Percentiles rank a stretch among this genome's conserved stretches.
Evolutionary conservation across 2,329 filamentous ascomycete species (phyloP).

Genomic region (Scortechinia acanthostroma): DNA sequence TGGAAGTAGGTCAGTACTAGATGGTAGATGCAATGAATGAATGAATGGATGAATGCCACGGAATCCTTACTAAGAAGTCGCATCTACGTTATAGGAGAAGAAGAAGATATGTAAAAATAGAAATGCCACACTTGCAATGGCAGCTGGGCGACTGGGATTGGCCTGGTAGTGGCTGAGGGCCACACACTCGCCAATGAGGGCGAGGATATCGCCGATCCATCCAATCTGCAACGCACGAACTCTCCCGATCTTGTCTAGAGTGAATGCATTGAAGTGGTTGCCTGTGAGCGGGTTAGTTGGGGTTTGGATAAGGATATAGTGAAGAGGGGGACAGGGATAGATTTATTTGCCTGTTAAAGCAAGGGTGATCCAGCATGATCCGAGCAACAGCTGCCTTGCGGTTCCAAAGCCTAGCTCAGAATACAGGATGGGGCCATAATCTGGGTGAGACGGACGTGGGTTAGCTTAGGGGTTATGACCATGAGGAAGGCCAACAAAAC

Average conservation of each 20-base stretch:
- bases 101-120: not conserved
- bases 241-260: slow-evolving; percentile 7
- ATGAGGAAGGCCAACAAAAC: not conserved
- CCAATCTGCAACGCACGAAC: slow-evolving; percentile 6
- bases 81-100: too few relatives aligned
- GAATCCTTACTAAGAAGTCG: too few relatives aligned
- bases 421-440: slow-evolving; percentile 6
- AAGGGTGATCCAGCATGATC: slow-evolving; percentile 5
- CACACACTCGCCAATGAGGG: not conserved
- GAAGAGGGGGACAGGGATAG: too few relatives aligned
- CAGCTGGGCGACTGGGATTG: not conserved
- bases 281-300: slow-evolving; percentile 4
- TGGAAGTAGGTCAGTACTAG: too few relatives aligned
- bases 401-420: slow-evolving; percentile 5
- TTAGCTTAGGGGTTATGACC: slow-evolving; percentile 1
- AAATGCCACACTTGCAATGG: not conserved
- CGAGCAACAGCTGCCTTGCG: slow-evolving; percentile 5
- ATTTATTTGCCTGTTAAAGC: too few relatives aligned
- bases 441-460: too few relatives aligned
- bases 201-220: not conserved
- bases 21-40: too few relatives aligned
- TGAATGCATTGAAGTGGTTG: slow-evolving; percentile 6
- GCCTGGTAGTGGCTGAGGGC: not conserved
- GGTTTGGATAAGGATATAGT: too few relatives aligned
- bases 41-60: too few relatives aligned